Percentiles rank a stretch among this genome's conserved stretches.
These are phyloP conservation scores for Paramecium biaurelia DNA, from an alignment of 73 alveolate species.

Conservation along the genomic window DNA sequence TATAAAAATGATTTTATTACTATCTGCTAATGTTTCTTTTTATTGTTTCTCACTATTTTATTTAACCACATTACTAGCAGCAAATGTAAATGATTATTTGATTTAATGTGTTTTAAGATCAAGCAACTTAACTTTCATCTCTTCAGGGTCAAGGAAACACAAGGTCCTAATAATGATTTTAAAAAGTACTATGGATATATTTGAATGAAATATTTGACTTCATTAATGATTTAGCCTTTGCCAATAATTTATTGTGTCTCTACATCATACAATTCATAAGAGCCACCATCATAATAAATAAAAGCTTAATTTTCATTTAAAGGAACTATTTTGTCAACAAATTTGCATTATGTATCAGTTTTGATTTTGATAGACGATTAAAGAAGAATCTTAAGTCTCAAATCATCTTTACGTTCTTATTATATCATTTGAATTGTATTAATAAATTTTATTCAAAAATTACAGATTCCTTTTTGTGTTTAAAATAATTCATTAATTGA, in stretches of 20 bases:
- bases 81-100: not conserved
- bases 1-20: not conserved
- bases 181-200: not conserved
- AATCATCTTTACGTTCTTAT: not conserved
- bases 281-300: not conserved
- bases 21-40: not conserved
- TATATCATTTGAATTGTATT: not conserved
- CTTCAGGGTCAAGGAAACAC: not conserved
- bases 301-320: slow-evolving; percentile 4
- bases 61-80: not conserved
- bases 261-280: not conserved
- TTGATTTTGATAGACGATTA: not conserved
- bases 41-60: not conserved
- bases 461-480: not conserved
- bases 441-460: not conserved
- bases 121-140: not conserved
- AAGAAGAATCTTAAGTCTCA: not conserved
- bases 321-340: not conserved
- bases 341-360: not conserved
- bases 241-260: not conserved
- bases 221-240: not conserved
- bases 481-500: not conserved
- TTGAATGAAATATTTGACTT: not conserved
- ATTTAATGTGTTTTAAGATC: not conserved
- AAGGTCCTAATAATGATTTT: not conserved